Conservation (phyloP, 2,329 filamentous ascomycete species). For the Colletotrichum orbiculare region DNA sequence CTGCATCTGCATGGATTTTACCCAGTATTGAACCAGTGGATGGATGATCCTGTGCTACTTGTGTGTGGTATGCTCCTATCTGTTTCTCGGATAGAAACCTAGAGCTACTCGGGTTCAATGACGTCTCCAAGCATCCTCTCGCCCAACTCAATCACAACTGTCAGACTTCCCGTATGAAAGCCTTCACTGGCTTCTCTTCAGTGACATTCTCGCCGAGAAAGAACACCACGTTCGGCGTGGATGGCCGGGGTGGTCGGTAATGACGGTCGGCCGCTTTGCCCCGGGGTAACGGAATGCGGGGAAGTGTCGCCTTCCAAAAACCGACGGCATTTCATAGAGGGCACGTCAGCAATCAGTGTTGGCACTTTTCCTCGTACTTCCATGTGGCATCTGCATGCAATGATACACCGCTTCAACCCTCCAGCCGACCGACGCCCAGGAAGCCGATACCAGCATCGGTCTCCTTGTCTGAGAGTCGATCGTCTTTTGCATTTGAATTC, state of each 20-base stretch:
- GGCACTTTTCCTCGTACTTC: too few species aligned
- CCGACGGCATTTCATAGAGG: not conserved
- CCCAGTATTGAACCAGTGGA: too few species aligned
- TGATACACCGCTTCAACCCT: conserved; percentile 14
- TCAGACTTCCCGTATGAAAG: too few species aligned
- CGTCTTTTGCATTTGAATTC: too few species aligned
- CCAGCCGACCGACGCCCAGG: conserved; percentile 13
- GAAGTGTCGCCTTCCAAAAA: conserved; percentile 30
- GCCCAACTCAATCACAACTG: too few species aligned
- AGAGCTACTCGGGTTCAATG: too few species aligned
- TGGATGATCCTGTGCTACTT: too few species aligned
- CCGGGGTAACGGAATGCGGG: conserved; percentile 40
- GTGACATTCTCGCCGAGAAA: conserved; percentile 14
- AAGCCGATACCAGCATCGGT: conserved; percentile 11
- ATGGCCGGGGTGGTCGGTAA: conserved; percentile 27
- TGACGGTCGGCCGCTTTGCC: conserved; percentile 20
- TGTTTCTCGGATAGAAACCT: too few species aligned
- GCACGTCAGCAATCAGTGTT: conserved; percentile 22
- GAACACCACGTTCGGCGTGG: conserved; percentile 23
- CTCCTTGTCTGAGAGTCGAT: not conserved
- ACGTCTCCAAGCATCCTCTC: too few species aligned
- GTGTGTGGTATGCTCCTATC: too few species aligned
- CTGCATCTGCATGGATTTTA: too few species aligned
- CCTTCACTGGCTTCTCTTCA: not conserved
- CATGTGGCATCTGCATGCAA: not conserved